Conservation (phyloP, 176 grass and related monocot species). For the Zoysia japonica region DNA sequence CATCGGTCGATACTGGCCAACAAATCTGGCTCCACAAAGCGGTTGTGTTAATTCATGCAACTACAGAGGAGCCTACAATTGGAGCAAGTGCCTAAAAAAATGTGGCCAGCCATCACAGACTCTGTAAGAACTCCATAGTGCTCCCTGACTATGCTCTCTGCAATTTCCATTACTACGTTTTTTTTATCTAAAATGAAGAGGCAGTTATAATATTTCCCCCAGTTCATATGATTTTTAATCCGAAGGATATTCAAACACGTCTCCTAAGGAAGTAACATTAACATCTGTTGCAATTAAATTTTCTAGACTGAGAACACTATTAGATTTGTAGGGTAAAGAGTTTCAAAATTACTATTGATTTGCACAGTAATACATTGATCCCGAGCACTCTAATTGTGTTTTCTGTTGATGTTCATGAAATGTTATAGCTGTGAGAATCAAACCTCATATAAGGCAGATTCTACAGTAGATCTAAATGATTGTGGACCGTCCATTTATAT, state of each 20-base stretch:
- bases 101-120: conserved; percentile 90
- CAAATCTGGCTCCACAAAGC: conserved; percentile 60
- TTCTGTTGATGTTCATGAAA: conserved; percentile 6
- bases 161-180: neutral
- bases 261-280: conserved; percentile 1
- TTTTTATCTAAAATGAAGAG: neutral
- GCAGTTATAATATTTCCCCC: conserved; percentile 9
- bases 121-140: conserved; percentile 43
- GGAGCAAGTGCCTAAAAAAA: conserved; percentile 83
- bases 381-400: neutral
- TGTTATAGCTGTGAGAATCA: neutral
- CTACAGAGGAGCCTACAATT: conserved; percentile 70
- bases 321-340: conserved; percentile 7
- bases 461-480: too few relatives aligned
- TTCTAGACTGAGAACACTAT: neutral
- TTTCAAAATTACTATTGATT: conserved; percentile 15
- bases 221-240: neutral
- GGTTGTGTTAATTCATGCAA: conserved; percentile 72
- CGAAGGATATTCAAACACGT: conserved; percentile 8
- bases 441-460: too few relatives aligned
- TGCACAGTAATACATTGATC: neutral
- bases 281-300: conserved; percentile 5
- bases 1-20: conserved; percentile 97
- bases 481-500: too few relatives aligned
- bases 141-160: too few relatives aligned